Evolutionary conservation across 1,139 yeast species (phyloP).

Genomic region (Yarrowia galli): DNA sequence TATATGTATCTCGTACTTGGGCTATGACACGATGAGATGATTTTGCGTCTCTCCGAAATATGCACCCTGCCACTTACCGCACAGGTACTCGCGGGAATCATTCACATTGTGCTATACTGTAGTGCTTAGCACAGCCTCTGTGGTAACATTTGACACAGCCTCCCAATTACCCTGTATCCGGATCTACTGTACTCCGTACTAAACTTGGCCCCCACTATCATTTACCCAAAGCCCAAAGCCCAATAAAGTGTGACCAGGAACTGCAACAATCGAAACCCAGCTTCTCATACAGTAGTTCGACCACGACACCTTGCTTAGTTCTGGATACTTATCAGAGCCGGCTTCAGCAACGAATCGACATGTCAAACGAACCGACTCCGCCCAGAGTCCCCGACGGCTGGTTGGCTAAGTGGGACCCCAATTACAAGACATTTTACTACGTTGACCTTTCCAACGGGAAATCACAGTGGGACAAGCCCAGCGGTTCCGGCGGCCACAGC

Average conservation of each 20-base stretch:
- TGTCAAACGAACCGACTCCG: conserved; percentile 42
- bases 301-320: conserved; percentile 7
- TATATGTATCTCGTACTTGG: too few species aligned
- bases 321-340: conserved; percentile 1
- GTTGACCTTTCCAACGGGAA: conserved; percentile 74
- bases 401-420: conserved; percentile 84
- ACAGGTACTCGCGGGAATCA: too few species aligned
- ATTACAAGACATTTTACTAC: conserved; percentile 70
- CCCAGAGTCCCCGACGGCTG: conserved; percentile 81
- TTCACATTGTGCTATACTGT: too few species aligned
- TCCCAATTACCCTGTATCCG: conserved; percentile 16
- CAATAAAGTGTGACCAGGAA: conserved; percentile 19
- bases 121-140: neutral
- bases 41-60: too few species aligned
- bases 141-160: conserved; percentile 15
- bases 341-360: neutral
- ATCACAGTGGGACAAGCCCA: conserved; percentile 92
- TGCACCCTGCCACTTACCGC: too few species aligned
- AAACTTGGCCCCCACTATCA: conserved; percentile 13
- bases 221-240: conserved; percentile 11
- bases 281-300: neutral
- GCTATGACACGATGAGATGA: too few species aligned
- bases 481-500: conserved; percentile 55
- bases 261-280: conserved; percentile 13
- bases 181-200: neutral